phyloP scores from a whole-genome alignment of 345 rosid species.

The Boechera stricta region DNA sequence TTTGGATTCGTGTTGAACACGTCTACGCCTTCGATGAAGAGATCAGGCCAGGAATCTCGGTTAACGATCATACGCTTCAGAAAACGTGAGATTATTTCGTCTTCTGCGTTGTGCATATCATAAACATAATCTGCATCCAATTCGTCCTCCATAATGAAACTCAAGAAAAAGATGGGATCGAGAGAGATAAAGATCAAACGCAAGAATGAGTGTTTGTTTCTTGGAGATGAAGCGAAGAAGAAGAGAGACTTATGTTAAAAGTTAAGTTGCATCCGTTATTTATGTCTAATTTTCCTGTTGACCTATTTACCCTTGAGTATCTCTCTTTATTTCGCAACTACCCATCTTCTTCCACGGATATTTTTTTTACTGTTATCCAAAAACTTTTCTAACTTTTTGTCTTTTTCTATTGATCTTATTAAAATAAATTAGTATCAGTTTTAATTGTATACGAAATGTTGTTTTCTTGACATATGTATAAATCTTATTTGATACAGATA shows the following conservation, averaged over 20 bases:
- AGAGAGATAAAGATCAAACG: neutral
- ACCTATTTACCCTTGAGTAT: neutral
- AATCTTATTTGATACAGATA: too few species aligned
- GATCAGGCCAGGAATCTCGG: too few species aligned
- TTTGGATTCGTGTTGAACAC: too few species aligned
- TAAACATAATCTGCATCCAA: neutral
- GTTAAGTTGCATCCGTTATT: neutral
- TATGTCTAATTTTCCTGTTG: neutral
- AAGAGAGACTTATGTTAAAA: neutral
- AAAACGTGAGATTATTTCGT: constrained; percentile 13
- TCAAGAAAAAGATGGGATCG: neutral
- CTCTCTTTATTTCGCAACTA: neutral
- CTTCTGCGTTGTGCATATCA: neutral
- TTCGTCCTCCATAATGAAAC: neutral
- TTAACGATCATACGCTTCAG: neutral
- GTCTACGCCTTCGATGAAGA: too few species aligned
- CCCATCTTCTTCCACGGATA: too few species aligned
- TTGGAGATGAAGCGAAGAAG: constrained; percentile 23
- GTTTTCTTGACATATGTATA: too few species aligned
- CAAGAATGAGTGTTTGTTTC: neutral
- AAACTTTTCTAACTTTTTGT: too few species aligned
- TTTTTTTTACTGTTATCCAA: too few species aligned
- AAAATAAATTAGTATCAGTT: too few species aligned
- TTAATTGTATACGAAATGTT: too few species aligned
- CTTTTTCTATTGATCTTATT: too few species aligned